Conservation (phyloP, 2,329 filamentous ascomycete species). For the Cladosporium sp. region DNA sequence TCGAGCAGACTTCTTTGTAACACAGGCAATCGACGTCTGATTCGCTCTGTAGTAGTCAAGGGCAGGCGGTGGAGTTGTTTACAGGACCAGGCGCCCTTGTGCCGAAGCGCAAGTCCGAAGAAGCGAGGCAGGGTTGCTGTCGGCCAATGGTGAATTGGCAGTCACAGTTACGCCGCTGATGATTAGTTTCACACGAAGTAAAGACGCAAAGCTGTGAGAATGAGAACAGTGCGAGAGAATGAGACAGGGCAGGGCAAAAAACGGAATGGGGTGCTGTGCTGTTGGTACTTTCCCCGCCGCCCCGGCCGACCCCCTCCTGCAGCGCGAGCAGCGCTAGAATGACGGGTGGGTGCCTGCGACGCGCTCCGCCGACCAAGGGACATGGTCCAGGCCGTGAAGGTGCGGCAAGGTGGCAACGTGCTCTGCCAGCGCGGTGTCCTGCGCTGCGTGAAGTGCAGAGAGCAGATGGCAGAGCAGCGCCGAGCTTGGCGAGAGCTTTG, state of each 20-base stretch:
- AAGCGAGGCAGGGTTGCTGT: conserved; percentile 8
- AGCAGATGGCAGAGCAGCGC: neutral
- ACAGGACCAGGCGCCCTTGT: conserved; percentile 5
- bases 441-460: neutral
- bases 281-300: too few species aligned
- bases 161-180: neutral
- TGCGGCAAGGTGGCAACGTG: neutral
- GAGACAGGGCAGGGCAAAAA: too few species aligned
- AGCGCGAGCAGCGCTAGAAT: neutral
- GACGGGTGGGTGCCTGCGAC: too few species aligned
- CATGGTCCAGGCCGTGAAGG: too few species aligned
- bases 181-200: neutral
- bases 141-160: neutral
- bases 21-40: neutral
- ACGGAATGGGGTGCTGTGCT: neutral
- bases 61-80: conserved; percentile 4
- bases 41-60: neutral
- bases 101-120: neutral
- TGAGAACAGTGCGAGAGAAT: too few species aligned
- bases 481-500: conserved; percentile 4
- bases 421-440: neutral
- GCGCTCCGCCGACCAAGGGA: too few species aligned
- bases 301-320: neutral
- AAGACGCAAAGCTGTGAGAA: neutral
- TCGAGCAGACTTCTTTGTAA: neutral